These are phyloP conservation scores for Pulveroboletus sp. DNA, from an alignment of 768 basidiomycete species.

Conservation along the genomic window DNA sequence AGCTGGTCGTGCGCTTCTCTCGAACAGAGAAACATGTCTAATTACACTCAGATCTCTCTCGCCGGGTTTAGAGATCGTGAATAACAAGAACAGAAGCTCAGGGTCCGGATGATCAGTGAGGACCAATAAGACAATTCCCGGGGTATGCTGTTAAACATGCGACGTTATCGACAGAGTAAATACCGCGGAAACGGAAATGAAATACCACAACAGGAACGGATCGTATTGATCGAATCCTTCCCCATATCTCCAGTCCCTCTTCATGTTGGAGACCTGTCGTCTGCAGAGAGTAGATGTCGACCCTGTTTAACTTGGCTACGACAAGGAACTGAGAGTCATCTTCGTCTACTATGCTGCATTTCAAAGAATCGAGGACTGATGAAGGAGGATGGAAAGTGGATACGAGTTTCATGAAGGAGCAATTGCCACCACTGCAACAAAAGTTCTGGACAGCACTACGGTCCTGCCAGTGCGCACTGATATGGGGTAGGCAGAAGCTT, in stretches of 20 bases:
- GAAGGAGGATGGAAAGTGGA: constrained; percentile 76
- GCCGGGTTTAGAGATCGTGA: constrained; percentile 36
- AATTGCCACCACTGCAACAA: too few relatives aligned
- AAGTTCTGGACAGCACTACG: too few relatives aligned
- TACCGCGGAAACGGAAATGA: background rate
- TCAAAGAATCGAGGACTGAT: constrained; percentile 65
- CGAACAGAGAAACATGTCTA: constrained; percentile 50
- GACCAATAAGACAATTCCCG: constrained; percentile 49
- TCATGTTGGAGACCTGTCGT: constrained; percentile 58
- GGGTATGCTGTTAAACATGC: constrained; percentile 25
- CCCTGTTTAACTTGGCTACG: constrained; percentile 58
- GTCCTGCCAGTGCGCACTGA: too few relatives aligned
- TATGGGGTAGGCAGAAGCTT: too few relatives aligned
- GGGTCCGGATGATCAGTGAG: constrained; percentile 77
- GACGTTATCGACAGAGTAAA: constrained; percentile 6
- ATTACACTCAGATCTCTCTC: constrained; percentile 35
- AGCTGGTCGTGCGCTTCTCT: constrained; percentile 53
- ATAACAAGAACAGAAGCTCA: constrained; percentile 60
- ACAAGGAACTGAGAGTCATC: constrained; percentile 57
- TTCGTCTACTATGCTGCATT: constrained; percentile 56
- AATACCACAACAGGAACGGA: constrained; percentile 53
- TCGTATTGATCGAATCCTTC: constrained; percentile 55
- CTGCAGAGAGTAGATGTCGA: constrained; percentile 66
- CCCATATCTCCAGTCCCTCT: constrained; percentile 64
- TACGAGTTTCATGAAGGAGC: constrained; percentile 48